phyloP scores from a whole-genome alignment of 2,329 filamentous ascomycete genomes.

The Alternaria ethzedia region DNA sequence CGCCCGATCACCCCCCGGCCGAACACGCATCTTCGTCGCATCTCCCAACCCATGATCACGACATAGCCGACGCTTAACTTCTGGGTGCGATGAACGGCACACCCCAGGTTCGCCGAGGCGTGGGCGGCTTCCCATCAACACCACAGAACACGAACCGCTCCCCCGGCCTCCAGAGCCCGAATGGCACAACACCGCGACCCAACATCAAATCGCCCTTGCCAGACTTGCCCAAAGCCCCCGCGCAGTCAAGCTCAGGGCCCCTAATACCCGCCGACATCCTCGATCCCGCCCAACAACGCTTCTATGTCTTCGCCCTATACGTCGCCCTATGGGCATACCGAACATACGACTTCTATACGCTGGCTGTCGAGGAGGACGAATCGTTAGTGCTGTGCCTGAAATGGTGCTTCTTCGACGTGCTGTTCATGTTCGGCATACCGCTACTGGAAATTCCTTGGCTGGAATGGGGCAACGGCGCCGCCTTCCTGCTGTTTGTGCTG shows the following conservation, averaged over 20 bases:
- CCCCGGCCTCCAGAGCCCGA: slow-evolving; percentile 32
- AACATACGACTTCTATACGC: slow-evolving; percentile 81
- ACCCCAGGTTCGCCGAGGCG: slow-evolving; percentile 74
- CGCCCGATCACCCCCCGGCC: slow-evolving; percentile 14
- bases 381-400: slow-evolving; percentile 93
- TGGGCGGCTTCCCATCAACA: slow-evolving; percentile 76
- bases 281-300: slow-evolving; percentile 88
- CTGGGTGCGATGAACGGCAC: slow-evolving; percentile 79
- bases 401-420: slow-evolving; percentile 86
- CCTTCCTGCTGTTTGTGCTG: slow-evolving; percentile 71
- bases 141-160: slow-evolving; percentile 58
- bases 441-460: slow-evolving; percentile 94
- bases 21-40: neutral
- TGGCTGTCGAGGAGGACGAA: slow-evolving; percentile 81
- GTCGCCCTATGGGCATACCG: slow-evolving; percentile 78
- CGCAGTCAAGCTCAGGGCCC: slow-evolving; percentile 56
- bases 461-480: slow-evolving; percentile 81
- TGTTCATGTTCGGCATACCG: slow-evolving; percentile 87
- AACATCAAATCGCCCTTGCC: slow-evolving; percentile 45
- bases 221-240: slow-evolving; percentile 37
- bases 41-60: slow-evolving; percentile 25
- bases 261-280: slow-evolving; percentile 81
- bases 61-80: slow-evolving; percentile 21
- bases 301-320: slow-evolving; percentile 86
- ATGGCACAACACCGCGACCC: slow-evolving; percentile 32